Evolutionary conservation across 2,329 filamentous ascomycete genomes (phyloP), one percentile per base, ranked within the genome.

Genomic region (Knoxdaviesia proteae): DNA sequence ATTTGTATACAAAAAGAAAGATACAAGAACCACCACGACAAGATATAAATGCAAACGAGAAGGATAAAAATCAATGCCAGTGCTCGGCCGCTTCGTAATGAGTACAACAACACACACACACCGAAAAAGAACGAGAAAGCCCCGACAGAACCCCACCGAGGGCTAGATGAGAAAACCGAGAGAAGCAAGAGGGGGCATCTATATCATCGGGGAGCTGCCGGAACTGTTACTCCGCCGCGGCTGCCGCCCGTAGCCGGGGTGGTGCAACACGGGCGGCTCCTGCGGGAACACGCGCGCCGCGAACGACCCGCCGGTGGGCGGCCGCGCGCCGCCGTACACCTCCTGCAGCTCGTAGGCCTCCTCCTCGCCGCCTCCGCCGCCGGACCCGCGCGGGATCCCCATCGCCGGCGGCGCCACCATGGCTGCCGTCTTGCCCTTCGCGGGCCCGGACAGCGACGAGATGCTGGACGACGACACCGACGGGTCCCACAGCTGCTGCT

Each of bases 261-360:
- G 67, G 30, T 57, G 56, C 36, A 69, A 51, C 30, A 63, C 53
- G 0, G 67, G 65, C 4, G 64, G 56, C 41, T 61, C 46, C 41
- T 53, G 39, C 40, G 45, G 42, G 5, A 29, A 38, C 6, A 9
- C 34, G 8, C 5, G 53, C 51, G 39, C 49, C 52, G 47, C 42
- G 49, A 7, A 7, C 36, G 6, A 45, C 36, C 6, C 42, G 47
- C 30, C 41, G 43, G 11, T 44, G 39, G 39, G 44, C 32, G 20
- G 48, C 31, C 53, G 56, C 4, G 53, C 57, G 29, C 54, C 56
- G 38, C 52, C 54, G 33, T 64, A 57, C 0, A 68, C 65, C 43
- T 64, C 57, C 32, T 63, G 58, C 52, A 71, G 54, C 55, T 73
- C 69, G 42, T 68, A 71, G 4, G 58, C 56, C 46, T 69, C 65